phyloP scores from a whole-genome alignment of 2,329 filamentous ascomycete species.

The Talaromyces atroroseus region DNA sequence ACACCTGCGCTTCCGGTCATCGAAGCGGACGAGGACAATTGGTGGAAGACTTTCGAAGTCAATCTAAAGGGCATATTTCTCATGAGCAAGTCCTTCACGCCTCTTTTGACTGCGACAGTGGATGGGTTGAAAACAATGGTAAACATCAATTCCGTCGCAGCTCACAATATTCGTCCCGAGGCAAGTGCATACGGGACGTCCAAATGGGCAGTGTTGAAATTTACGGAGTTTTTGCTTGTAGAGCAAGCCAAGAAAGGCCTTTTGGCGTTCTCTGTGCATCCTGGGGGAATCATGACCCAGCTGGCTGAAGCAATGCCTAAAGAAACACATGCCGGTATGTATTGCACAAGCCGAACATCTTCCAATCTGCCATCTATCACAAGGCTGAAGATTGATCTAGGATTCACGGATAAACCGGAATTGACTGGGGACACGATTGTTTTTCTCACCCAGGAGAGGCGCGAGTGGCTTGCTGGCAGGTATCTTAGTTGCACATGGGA shows the following conservation, averaged over 20 bases:
- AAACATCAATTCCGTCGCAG: conserved; percentile 44
- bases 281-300: conserved; percentile 43
- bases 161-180: conserved; percentile 28
- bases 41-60: conserved; percentile 43
- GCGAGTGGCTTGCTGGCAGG: not conserved
- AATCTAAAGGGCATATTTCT: conserved; percentile 48
- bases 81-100: conserved; percentile 41
- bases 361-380: too few relatives aligned
- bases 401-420: not conserved
- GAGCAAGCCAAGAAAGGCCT: conserved; percentile 39
- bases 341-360: not conserved
- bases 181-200: conserved; percentile 43
- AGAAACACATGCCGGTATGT: not conserved
- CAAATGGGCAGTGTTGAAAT: conserved; percentile 42
- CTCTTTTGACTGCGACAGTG: conserved; percentile 27
- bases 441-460: not conserved
- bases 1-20: conserved; percentile 22
- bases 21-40: conserved; percentile 31
- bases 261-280: conserved; percentile 41
- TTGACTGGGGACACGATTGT: not conserved
- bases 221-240: conserved; percentile 41
- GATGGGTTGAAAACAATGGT: conserved; percentile 38
- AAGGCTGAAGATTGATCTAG: not conserved
- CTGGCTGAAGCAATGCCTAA: conserved; percentile 35
- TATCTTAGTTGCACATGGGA: not conserved